Evolutionary conservation across 2,329 filamentous ascomycete genomes (phyloP).

Genomic region (Colletotrichum godetiae): DNA sequence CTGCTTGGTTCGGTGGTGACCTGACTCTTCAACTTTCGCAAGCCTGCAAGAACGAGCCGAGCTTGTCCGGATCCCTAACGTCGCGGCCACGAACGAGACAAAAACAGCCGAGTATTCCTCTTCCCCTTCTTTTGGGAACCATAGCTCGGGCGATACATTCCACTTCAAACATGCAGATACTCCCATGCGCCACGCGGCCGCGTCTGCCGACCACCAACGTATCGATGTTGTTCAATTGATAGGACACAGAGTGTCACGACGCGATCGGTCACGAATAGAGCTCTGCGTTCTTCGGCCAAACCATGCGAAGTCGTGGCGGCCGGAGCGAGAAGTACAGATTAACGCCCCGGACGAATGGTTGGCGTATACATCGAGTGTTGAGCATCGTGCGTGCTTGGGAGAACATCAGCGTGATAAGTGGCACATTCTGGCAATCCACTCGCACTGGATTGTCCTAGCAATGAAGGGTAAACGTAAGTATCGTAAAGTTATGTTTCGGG

Average conservation of each 20-base stretch:
- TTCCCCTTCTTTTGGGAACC: background rate
- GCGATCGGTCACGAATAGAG: background rate
- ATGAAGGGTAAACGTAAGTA: background rate
- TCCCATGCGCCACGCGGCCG: background rate
- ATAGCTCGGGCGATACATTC: background rate
- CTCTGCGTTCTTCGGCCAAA: background rate
- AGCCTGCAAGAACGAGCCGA: background rate
- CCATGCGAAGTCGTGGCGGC: background rate
- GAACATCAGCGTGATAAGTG: background rate
- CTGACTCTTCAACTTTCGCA: background rate
- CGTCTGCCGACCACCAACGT: background rate
- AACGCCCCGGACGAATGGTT: background rate
- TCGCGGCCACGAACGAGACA: background rate
- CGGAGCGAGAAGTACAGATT: background rate
- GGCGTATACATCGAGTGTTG: background rate
- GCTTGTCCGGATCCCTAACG: background rate
- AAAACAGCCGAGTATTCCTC: background rate
- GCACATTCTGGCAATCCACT: background rate
- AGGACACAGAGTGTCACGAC: background rate
- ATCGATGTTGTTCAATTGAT: background rate
- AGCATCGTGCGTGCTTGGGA: background rate
- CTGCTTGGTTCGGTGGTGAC: background rate
- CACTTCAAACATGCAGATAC: background rate
- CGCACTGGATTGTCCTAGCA: background rate
- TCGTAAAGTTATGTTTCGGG: background rate